These are phyloP conservation scores for Inga laurina DNA, from an alignment of 306 rosid genomes.

Conservation along the genomic window DNA sequence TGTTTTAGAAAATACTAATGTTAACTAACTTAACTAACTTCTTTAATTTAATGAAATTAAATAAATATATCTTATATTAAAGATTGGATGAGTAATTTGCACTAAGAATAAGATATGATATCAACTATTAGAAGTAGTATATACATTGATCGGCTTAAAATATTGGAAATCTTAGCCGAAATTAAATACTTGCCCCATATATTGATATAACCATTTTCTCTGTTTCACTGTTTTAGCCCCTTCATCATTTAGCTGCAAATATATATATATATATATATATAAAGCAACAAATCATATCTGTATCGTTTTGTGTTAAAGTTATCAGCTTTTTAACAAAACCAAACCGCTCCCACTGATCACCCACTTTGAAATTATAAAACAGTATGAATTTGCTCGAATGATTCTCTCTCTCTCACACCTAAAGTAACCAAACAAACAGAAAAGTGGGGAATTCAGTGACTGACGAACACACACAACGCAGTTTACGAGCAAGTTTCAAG, in stretches of 20 bases:
- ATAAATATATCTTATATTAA: too few species aligned
- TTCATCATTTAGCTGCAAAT: background rate
- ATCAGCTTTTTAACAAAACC: background rate
- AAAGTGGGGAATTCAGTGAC: background rate
- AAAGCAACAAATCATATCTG: background rate
- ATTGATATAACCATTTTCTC: background rate
- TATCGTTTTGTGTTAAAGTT: background rate
- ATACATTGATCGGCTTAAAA: too few species aligned
- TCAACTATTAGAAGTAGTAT: too few species aligned
- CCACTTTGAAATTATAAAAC: background rate
- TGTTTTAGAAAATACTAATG: too few species aligned
- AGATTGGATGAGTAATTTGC: too few species aligned
- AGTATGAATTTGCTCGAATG: background rate
- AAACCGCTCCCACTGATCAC: background rate
- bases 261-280: too few species aligned
- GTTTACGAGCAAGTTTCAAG: background rate
- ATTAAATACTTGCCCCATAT: too few species aligned
- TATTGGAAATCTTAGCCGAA: too few species aligned
- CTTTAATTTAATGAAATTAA: too few species aligned
- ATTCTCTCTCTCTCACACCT: background rate
- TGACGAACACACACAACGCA: background rate
- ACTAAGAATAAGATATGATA: too few species aligned
- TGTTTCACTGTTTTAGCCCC: background rate
- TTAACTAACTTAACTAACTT: too few species aligned
- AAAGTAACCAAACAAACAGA: too few species aligned